Conservation (phyloP, 768 basidiomycete genomes). For the Boletus patriciae region DNA sequence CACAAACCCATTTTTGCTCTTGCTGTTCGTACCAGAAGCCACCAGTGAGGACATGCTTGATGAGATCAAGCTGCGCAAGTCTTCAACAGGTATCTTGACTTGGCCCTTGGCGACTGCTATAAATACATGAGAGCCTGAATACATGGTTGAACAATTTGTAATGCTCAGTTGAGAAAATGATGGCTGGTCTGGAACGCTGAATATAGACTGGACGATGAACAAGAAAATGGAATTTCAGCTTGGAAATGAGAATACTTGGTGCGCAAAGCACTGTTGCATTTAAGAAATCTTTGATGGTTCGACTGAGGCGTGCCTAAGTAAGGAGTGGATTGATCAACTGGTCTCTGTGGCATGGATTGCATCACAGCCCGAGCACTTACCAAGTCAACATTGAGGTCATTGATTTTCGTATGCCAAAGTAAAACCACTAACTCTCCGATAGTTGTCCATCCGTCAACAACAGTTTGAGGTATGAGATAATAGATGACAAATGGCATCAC, state of each 20-base stretch:
- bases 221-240: not conserved
- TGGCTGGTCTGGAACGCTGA: not conserved
- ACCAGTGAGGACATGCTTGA: too few species aligned
- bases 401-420: slow-evolving; percentile 37
- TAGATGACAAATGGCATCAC: slow-evolving; percentile 32
- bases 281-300: not conserved
- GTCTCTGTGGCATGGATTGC: not conserved
- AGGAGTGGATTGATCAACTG: too few species aligned
- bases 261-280: not conserved
- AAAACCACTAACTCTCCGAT: slow-evolving; percentile 38
- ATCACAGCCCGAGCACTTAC: too few species aligned
- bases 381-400: not conserved
- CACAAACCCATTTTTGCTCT: too few species aligned
- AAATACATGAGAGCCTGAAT: not conserved
- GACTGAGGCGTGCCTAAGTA: too few species aligned
- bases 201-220: not conserved
- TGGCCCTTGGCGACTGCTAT: too few species aligned
- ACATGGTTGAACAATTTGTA: not conserved
- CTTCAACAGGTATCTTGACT: too few species aligned
- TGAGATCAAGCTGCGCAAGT: too few species aligned
- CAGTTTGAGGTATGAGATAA: slow-evolving; percentile 25
- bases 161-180: not conserved
- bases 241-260: not conserved
- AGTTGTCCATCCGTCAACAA: slow-evolving; percentile 33
- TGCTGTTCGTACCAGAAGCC: too few species aligned